Evolutionary conservation across 306 rosid species (phyloP), one percentile per base, ranked within the genome.

Genomic region (Malus sieversii): DNA sequence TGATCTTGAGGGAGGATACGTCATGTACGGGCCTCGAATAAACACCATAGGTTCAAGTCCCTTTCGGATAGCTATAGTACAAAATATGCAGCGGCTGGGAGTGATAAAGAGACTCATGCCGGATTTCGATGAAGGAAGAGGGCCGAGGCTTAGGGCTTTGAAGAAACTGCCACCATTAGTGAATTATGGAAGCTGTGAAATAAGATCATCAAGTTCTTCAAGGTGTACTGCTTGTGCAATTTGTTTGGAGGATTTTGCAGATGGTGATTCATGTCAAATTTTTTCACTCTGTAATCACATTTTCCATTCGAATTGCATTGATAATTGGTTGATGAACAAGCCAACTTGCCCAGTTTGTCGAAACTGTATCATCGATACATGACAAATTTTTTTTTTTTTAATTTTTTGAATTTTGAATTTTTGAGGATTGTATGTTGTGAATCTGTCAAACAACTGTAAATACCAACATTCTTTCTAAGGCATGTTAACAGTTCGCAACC

Each of bases 251-350:
- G 86, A 87, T 27, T 91, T 91, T 4, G 14, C 68, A 22, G 76
- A 23, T 44, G 87, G 85, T 0, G 87, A 89, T 4, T 70, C 70
- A 0, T 91, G 97, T 61, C 90, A 86, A 82, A 78, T 82, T 38
- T 86, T 89, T 76, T 89, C 92, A 4, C 38, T 23, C 2, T 91
- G 94, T 70, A 75, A 72, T 0, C 92, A 91, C 68, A 78, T 87
- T 67, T 89, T 86, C 67, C 97, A 91, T 85, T 77, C 91, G 0
- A 40, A 86, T 58, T 91, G 92, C 58, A 86, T 89, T 16, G 88
- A 86, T 20, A 40, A 46, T 12, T 89, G 97, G 95, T 65, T 91
- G 75, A 78, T 62, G 51, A 85, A 67, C 48, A 87, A 81, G 67
- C 72, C 68, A 6, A 89, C 85, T 0, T 91, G 95, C 20, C 88